Base-by-base conservation (phyloP, 2,329 filamentous ascomycete species). In the Sodiomyces alkalinus region DNA sequence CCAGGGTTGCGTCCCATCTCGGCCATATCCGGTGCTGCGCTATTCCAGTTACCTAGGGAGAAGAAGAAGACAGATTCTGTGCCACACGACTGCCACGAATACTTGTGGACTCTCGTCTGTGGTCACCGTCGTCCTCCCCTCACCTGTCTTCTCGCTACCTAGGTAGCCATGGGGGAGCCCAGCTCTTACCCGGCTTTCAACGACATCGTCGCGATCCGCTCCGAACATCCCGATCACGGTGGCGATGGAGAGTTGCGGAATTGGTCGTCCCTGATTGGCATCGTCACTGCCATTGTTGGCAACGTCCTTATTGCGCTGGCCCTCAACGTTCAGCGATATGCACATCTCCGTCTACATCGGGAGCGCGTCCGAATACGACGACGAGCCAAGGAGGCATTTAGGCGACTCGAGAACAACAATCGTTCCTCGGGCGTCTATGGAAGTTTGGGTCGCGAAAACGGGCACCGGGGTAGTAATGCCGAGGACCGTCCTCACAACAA, bases 251-350 rank as follows among this genome's bases (percentile, higher is more conserved):
- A 64, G 7, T 51, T 75, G 15, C 64, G 69, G 39, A 61, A 75
- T 49, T 96, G 87, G 86, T 92, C 85, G 26, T 92, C 85, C 16
- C 62, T 96, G 30, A 96, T 98, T 46, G 90, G 90, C 42, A 94
- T 98, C 45, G 56, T 87, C 30, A 92, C 86, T 3, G 86, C 90
- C 28, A 92, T 98, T 44, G 68, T 79, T 28, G 90, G 90, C 31
- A 98, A 98, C 45, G 62, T 94, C 19, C 67, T 98, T 29, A 96
- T 98, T 40, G 92, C 87, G 1, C 74, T 98, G 37, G 90, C 90
- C 9, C 70, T 98, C 35, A 98, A 98, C 48, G 87, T 92, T 27
- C 90, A 98, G 54, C 74, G 90, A 39, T 96, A 96, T 49, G 87
- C 90, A 19, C 90, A 98, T 48, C 82, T 90, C 32, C 71, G 78